A percentile compares a stretch with the other conserved stretches of the same genome.
Conservation (phyloP, 1,284 basidiomycete genomes). For the Agaricales sp. region DNA sequence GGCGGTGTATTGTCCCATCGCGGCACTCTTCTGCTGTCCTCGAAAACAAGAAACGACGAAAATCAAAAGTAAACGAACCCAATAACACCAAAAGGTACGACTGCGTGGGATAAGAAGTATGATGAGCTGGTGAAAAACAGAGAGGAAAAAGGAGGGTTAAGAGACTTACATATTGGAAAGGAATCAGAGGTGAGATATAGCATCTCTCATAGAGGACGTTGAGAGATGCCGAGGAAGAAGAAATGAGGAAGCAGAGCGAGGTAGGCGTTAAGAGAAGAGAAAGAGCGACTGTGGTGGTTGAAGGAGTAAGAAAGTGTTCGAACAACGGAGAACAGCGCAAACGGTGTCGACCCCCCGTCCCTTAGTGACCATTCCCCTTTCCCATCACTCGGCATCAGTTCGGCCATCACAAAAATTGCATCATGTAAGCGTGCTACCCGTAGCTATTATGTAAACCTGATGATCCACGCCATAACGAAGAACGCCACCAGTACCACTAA, state of each 20-base stretch:
- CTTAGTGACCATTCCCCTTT: not conserved
- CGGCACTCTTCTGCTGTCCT: not conserved
- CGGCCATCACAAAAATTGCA: not conserved
- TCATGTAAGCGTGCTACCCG: not conserved
- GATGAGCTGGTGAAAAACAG: conserved; percentile 1
- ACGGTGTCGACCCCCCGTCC: no score
- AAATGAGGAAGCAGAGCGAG: not conserved
- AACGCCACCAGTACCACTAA: not conserved
- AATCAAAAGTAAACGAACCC: conserved; percentile 46
- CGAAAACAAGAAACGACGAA: not conserved
- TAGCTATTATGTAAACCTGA: not conserved
- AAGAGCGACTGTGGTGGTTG: not conserved
- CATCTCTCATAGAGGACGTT: conserved; percentile 23
- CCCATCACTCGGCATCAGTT: not conserved
- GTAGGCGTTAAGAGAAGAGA: not conserved
- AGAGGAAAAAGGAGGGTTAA: conserved; percentile 2
- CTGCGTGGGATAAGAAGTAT: conserved; percentile 26
- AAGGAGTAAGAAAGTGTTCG: not conserved
- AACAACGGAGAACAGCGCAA: not conserved
- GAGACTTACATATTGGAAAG: conserved; percentile 64
- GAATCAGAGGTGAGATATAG: conserved; percentile 71
- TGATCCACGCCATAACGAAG: not conserved
- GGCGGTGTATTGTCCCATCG: not conserved
- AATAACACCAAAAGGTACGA: conserved; percentile 86
- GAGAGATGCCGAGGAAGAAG: not conserved